Percentiles rank a stretch among this genome's conserved stretches.
Conservation (phyloP, 2,329 filamentous ascomycete genomes). For the Colletotrichum tanaceti region DNA sequence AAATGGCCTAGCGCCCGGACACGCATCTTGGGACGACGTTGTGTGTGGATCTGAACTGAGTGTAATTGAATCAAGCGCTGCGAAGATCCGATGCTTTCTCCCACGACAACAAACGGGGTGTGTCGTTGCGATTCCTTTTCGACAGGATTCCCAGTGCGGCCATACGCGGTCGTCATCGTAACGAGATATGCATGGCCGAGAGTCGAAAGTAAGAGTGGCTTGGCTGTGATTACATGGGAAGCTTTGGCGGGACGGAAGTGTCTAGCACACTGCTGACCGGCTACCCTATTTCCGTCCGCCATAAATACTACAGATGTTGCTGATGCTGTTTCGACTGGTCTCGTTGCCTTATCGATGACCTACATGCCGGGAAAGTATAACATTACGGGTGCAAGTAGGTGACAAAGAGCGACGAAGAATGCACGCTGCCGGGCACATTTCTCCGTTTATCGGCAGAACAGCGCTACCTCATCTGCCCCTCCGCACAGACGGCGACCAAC, state of each 20-base stretch:
- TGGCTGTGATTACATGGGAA: background rate
- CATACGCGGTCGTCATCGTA: background rate
- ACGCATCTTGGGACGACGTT: background rate
- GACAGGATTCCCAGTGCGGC: background rate
- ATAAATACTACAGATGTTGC: background rate
- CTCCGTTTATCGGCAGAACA: background rate
- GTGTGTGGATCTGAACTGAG: constrained; percentile 1
- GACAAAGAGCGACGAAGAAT: background rate
- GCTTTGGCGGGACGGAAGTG: background rate
- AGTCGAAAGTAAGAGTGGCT: background rate
- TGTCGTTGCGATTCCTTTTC: background rate
- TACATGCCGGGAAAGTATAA: background rate
- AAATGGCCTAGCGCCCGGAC: constrained; percentile 22
- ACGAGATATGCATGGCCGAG: background rate
- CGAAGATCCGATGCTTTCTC: constrained; percentile 16
- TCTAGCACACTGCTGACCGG: background rate
- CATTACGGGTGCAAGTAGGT: no score
- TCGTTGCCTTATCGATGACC: background rate
- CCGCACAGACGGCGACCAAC: background rate
- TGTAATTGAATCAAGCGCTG: constrained; percentile 6
- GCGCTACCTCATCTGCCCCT: background rate
- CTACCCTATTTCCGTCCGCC: background rate
- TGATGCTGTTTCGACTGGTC: background rate
- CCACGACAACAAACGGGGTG: background rate
- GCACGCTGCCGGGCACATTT: background rate